These are phyloP conservation scores for Citeromyces hawaiiensis DNA, from an alignment of 1,139 yeast genomes.

Conservation along the genomic window DNA sequence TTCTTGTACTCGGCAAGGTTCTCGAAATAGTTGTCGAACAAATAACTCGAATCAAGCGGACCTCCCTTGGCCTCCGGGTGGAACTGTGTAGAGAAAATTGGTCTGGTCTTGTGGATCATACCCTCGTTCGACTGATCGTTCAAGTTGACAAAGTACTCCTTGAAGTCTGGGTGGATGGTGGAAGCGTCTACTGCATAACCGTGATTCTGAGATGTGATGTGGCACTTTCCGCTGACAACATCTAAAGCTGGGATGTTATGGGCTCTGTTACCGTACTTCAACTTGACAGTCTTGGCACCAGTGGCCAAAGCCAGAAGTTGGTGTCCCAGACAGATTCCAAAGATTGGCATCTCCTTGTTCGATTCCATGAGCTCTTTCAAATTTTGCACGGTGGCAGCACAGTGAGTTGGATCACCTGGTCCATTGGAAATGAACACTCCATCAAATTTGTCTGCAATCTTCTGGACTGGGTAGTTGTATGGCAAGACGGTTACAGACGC, in stretches of 20 bases:
- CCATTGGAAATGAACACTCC: conserved; percentile 94
- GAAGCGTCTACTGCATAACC: conserved; percentile 90
- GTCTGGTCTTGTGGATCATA: conserved; percentile 76
- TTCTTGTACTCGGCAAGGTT: conserved; percentile 49
- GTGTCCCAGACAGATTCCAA: conserved; percentile 96
- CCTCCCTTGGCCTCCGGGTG: conserved; percentile 99
- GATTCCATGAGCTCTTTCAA: conserved; percentile 58
- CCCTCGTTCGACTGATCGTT: conserved; percentile 97
- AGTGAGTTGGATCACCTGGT: conserved; percentile 97
- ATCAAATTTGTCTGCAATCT: conserved; percentile 84
- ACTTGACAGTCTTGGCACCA: conserved; percentile 84
- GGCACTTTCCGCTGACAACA: conserved; percentile 80
- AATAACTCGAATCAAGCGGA: conserved; percentile 80
- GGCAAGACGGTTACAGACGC: conserved; percentile 96
- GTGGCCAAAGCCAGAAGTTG: conserved; percentile 89
- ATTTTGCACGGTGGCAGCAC: conserved; percentile 66
- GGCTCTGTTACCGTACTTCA: conserved; percentile 97
- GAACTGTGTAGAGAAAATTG: conserved; percentile 92
- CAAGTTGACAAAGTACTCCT: conserved; percentile 79
- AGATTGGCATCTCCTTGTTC: conserved; percentile 65
- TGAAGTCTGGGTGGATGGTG: conserved; percentile 68
- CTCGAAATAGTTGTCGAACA: conserved; percentile 80
- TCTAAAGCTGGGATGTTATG: conserved; percentile 96
- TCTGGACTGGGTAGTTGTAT: conserved; percentile 84
- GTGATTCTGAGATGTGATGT: conserved; percentile 95